Base-by-base conservation (phyloP, 192 early-diverging fungal species). In the Mortierella alpina region DNA sequence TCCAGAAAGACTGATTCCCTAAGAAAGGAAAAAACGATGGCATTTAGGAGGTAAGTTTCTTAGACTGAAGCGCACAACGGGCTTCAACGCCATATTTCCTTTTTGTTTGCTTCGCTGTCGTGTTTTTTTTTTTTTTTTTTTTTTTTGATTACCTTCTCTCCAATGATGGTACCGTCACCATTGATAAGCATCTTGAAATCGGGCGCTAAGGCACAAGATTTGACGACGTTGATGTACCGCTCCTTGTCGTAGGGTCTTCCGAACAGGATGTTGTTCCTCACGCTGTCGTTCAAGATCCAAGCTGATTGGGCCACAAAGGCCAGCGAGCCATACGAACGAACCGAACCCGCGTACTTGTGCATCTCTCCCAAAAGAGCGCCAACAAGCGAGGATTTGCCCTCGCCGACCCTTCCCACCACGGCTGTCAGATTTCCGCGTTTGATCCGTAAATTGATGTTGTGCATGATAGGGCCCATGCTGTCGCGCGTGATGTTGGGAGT, bases 211-310 rank as follows among this genome's bases (percentile, higher is more conserved):
- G 93, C 91, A 83, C 98, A 99, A 2, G 93, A 92, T 6, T 87
- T 84, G 68, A 99, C 84, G 1, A 89, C 87, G 20, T 83, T 82
- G 46, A 80, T 14, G 59, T 80, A 80, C 6, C 91, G 93, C 4
- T 84, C 82, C 18, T 84, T 82, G 52, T 96, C 90, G 77, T 83
- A 96, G 0, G 85, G 84, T 53, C 87, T 84, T 9, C 96, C 97
- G 90, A 98, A 97, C n/a, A 94, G 63, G 77, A 99, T 94, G 81
- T 99, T 99, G 54, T 98, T 94, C 41, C 94, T 88, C 31, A 98
- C 67, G 5, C 92, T 95, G 10, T 91, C 91, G 64, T 99, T 99
- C 91, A 97, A 91, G 61, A 99, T 95, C 97, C 97, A 99, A 6
- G 98, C 89, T 56, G 85, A 82, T 58, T 92, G 87, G 1, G 84